Evolutionary conservation across 2,329 filamentous ascomycete species (phyloP), one percentile per base, ranked within the genome.

Genomic region (Pezicula rhizophila): DNA sequence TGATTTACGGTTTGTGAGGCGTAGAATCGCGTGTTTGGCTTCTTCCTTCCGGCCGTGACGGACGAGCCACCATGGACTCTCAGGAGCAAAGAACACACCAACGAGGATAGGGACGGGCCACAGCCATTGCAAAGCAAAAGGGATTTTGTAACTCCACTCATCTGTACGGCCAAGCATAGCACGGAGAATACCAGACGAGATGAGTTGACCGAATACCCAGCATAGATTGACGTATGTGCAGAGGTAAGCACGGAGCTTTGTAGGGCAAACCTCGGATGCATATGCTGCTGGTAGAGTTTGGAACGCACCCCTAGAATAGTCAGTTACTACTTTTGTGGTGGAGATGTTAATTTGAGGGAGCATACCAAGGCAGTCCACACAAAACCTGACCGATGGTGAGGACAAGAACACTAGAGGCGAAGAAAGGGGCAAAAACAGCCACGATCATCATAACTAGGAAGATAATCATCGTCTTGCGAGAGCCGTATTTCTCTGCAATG

Each of bases 141-240:
- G 72, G 41, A 75, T 73, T 2, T 66, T 67, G 50, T 73, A 76
- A 4, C 70, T 68, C 72, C 72, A 75, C 56, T 75, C 60, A 47
- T 70, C 70, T 3, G 62, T 31, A 8, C 69, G 61, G 23, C 58
- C 52, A 23, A 74, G 55, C 64, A 73, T 67, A 7, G 62, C 61
- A 51, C 68, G 69, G 48, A 76, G 69, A 14, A 75, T 71, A 6
- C 71, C 71, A 38, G 73, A 66, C 18, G 70, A 71, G 46, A 76
- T 70, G 42, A 76, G 59, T 54, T 76, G 73, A 20, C 73, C 72
- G 5, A 76, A 55, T 2, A 61, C 74, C 75, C 75, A 79, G 66
- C 75, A 78, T 52, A 76, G 68, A 58, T 77, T 76, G 52, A 75
- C 71, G 46, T 76, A 78, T 1, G 75, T 76, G 2, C 47, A 58